Base-by-base conservation (phyloP, 1,284 basidiomycete species). In the Papiliotrema fonsecae region DNA sequence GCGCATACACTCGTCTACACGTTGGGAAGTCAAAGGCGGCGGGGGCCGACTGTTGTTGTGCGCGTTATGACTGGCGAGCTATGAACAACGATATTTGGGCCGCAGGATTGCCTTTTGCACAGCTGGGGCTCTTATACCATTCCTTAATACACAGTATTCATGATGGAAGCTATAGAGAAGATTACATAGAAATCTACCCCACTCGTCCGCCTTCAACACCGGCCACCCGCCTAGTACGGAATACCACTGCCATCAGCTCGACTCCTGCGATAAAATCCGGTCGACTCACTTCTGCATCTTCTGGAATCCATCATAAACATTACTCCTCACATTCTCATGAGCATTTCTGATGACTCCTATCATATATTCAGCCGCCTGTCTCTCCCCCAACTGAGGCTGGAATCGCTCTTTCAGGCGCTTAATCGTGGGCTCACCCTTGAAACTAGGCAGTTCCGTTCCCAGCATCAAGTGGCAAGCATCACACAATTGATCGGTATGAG, bases 381-480 rank as follows among this genome's bases (percentile, higher is more conserved):
- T 81, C 67, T 98, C 94, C 51, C 81, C 85, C 49, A 96, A 70
- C 19, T 85, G 81, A 16, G 88, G 79, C 48, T 82, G 85, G 75
- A 97, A 99, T 26, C 96, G 81, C 50, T 94, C 90, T 48, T 82
- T 80, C 37, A 99, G 77, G 35, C 94, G 77, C 60, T 82, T 82
- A 67, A 98, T 94, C 1, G 93, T 97, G 0, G 79, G 78, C 67
- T 96, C 88, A 32, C 94, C 96, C 70, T 97, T 98, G 81, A 97
- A 98, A 11, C 87, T 91, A 1, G 96, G 94, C 42, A 99, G 76
- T 18, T 86, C 88, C 3, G 94, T 94, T 26, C 88, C 92, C 24
- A 97, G 80, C 96, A 99, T 99, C 45, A 98, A 78, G 51, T 85
- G 84, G 6, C 90, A 88, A 3, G 89, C 85, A 62, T 86, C 85